Base-by-base conservation (phyloP, 1,284 basidiomycete genomes). In the Trichosporon sp. region DNA sequence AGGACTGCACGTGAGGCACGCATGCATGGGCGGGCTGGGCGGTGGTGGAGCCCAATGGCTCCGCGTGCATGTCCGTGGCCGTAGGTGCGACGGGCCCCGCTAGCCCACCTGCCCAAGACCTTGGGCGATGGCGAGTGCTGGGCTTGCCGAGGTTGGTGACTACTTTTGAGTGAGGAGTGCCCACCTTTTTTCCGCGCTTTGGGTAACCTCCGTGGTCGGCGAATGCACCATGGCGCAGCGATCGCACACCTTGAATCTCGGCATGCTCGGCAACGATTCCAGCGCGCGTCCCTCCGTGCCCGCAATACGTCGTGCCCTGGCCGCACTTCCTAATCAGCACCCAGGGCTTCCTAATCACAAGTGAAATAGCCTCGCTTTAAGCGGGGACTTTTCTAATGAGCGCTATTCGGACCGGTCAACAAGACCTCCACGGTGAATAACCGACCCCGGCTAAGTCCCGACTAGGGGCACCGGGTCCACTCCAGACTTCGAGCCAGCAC, bases 361-460 rank as follows among this genome's bases (percentile, higher is more conserved):
- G 12, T 27, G 12, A 58, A 60, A 60, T 60, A 60, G 21, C 56
- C 56, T 60, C 27, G 29, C 27, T 60, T 60, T 60, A 31, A 15
- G 56, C 27, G 56, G 27, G 18, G 31, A 9, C 27, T 31, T 60
- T 23, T 29, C 7, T 31, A 60, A 31, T n/a, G 15, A n/a, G 27
- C 4, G 31, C 15, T 60, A 60, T 60, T 60, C 56, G 56, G 56
- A 60, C 56, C 56, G 56, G 56, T 32, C 56, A 31, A 31, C 56
- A 60, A 60, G 27, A 18, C 15, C 18, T 32, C 29, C 56, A 58
- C 56, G 56, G 56, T 60, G 56, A 60, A 60, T 60, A 60, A 60
- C 56, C 56, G 56, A 60, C 56, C 56, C 56, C 56, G 56, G 56
- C 56, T 60, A 60, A 60, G 56, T 60, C 56, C 56, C 56, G 56